phyloP scores from a whole-genome alignment of 495 filamentous ascomycete genomes.

The Achaetomiella virescens region DNA sequence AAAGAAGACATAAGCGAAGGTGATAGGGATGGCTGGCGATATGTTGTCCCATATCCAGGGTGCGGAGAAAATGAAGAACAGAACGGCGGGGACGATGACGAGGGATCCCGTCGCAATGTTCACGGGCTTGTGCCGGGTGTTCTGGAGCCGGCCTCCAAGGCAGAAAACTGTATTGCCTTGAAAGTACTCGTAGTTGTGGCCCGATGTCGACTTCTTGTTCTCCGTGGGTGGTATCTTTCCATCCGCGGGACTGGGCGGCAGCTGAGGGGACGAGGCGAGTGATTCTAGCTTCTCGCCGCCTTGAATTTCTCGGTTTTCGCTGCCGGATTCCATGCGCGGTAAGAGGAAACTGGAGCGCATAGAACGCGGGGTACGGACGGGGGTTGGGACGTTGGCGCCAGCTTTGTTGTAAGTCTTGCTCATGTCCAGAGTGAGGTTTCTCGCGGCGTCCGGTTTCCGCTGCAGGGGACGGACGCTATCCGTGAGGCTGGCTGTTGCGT shows the following conservation, averaged over 20 bases:
- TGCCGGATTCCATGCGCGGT: constrained; percentile 44
- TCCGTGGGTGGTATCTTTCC: constrained; percentile 22
- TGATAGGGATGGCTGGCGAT: constrained; percentile 84
- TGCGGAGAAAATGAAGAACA: constrained; percentile 85
- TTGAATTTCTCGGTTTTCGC: constrained; percentile 47
- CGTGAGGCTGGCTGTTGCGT: constrained; percentile 60
- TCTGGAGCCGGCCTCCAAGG: constrained; percentile 77
- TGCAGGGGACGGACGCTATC: constrained; percentile 72
- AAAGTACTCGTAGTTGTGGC: constrained; percentile 84
- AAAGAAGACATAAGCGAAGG: constrained; percentile 85
- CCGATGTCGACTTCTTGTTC: constrained; percentile 31
- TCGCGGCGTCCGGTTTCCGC: constrained; percentile 44
- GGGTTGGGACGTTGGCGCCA: constrained; percentile 42
- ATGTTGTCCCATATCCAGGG: constrained; percentile 87
- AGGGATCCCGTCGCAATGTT: constrained; percentile 81
- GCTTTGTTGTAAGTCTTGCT: constrained; percentile 47
- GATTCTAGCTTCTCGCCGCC: constrained; percentile 74
- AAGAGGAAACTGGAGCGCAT: constrained; percentile 64
- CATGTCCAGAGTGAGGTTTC: constrained; percentile 53
- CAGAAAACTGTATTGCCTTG: constrained; percentile 87
- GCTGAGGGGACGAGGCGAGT: constrained; percentile 64
- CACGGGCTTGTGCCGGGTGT: constrained; percentile 81
- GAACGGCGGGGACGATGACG: constrained; percentile 63
- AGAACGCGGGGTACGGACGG: constrained; percentile 62
- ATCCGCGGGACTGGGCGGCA: constrained; percentile 33